A percentile compares a stretch with the other conserved stretches of the same genome.
Conservation (phyloP, 2,329 filamentous ascomycete species). For the Xylariales sp. region DNA sequence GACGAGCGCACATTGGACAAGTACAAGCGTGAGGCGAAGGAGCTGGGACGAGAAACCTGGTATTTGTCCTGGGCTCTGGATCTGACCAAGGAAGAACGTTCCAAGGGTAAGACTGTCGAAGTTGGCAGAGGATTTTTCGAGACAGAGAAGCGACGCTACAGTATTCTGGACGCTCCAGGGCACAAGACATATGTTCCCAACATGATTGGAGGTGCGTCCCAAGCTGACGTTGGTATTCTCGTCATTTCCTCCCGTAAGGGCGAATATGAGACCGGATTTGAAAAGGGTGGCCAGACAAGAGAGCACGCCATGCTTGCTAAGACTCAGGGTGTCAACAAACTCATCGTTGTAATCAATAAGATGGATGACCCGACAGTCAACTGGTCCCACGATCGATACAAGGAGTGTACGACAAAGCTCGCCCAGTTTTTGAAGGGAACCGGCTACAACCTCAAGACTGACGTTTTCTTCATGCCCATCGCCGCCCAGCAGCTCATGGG, state of each 20-base stretch:
- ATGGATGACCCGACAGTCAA: slow-evolving; percentile 98
- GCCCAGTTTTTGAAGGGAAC: slow-evolving; percentile 83
- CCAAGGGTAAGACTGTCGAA: slow-evolving; percentile 97
- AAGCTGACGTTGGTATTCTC: slow-evolving; percentile 89
- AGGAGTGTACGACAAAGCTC: slow-evolving; percentile 90
- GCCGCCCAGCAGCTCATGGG: slow-evolving; percentile 82
- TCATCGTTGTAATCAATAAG: slow-evolving; percentile 95
- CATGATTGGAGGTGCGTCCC: slow-evolving; percentile 95
- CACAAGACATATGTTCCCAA: slow-evolving; percentile 98
- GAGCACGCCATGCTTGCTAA: slow-evolving; percentile 98
- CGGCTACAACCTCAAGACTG: slow-evolving; percentile 90
- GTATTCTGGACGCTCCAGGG: slow-evolving; percentile 91
- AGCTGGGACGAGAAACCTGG: slow-evolving; percentile 95
- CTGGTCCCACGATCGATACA: slow-evolving; percentile 90
- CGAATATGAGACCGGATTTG: slow-evolving; percentile 98
- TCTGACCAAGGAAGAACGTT: slow-evolving; percentile 91
- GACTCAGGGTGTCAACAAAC: slow-evolving; percentile 96
- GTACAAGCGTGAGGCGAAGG: slow-evolving; percentile 95
- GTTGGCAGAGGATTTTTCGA: slow-evolving; percentile 95
- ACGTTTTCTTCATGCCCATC: slow-evolving; percentile 94
- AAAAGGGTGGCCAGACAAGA: slow-evolving; percentile 89
- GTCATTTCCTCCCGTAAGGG: slow-evolving; percentile 97
- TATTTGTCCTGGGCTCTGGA: slow-evolving; percentile 98
- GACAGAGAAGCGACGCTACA: slow-evolving; percentile 93
- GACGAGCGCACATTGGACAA: slow-evolving; percentile 98